Conservation (phyloP, 768 basidiomycete genomes). For the Kwoniella heveanensis region DNA sequence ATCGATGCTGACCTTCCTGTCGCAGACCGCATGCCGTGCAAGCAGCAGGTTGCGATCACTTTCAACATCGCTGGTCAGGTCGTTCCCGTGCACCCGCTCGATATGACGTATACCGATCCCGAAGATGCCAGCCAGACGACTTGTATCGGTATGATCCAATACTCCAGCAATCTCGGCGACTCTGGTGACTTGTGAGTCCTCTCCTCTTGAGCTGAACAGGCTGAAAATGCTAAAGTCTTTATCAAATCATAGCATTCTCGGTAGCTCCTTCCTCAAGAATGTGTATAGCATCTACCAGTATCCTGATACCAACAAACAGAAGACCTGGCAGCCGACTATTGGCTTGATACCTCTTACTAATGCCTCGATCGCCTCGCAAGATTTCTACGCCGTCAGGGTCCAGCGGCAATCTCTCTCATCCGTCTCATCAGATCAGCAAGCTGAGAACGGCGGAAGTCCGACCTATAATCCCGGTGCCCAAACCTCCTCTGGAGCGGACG, state of each 20-base stretch:
- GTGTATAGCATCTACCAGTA: constrained; percentile 50
- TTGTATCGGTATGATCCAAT: constrained; percentile 54
- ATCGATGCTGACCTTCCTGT: neutral
- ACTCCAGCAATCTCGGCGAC: constrained; percentile 37
- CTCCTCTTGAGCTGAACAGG: neutral
- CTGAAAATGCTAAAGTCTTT: neutral
- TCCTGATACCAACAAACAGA: constrained; percentile 29
- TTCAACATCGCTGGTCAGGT: constrained; percentile 47
- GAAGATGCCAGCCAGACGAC: constrained; percentile 42
- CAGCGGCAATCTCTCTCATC: constrained; percentile 39
- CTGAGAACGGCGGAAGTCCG: constrained; percentile 23
- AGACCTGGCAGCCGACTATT: constrained; percentile 49
- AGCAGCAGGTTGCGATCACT: constrained; percentile 40
- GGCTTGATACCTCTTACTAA: constrained; percentile 52
- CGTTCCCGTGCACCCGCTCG: constrained; percentile 52
- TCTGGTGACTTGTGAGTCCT: constrained; percentile 48
- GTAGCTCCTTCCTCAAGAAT: constrained; percentile 54
- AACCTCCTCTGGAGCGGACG: constrained; percentile 16
- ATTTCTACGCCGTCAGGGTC: constrained; percentile 53
- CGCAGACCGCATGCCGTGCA: constrained; percentile 53
- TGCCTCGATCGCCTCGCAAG: constrained; percentile 46
- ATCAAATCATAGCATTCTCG: constrained; percentile 51
- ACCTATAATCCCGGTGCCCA: constrained; percentile 14
- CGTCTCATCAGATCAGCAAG: constrained; percentile 32
- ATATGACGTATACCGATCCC: constrained; percentile 50